Base-by-base conservation (phyloP, 2,329 filamentous ascomycete species). In the Onygenales sp. region DNA sequence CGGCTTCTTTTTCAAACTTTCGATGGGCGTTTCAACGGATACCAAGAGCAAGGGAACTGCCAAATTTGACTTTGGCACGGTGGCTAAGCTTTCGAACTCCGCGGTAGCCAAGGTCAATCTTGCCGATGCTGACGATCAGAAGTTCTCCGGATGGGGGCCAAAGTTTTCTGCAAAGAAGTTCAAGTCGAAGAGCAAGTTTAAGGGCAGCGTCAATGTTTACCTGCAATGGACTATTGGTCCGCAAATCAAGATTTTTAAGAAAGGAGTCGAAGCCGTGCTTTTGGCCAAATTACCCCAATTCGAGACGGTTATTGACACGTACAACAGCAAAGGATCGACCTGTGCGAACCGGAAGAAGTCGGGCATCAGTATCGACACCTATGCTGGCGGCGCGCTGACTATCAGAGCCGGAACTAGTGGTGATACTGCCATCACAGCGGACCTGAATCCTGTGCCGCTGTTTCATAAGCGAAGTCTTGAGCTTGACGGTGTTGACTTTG, bases 381-480 rank as follows among this genome's bases (percentile, higher is more conserved):
- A 50, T 50, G 41, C 44, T 14, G 52, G 52, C 10, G 52, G 52
- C 35, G 41, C 52, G n/a, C 27, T 54, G 8, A 43, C 45, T 5
- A 35, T 54, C 52, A 33, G 39, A 11, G 52, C 52, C n/a, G 52
- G 45, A 31, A 54, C 44, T 9, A 54, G 44, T 36, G 52, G 52
- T 11, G 52, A 54, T 43, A 32, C 41, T 17, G 45, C 36, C 6
- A 44, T 54, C 11, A 54, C 45, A 10, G 44, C 41, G 10, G 44
- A 42, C 27, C 35, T 54, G 31, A 54, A 54, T 27, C 17, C 35
- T 11, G 44, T 50, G 27, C 52, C 52, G 5, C 38, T 54, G 13
- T 27, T 51, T 13, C 21, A n/a, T 13, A 33, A 36, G 46, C 13
- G 46, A 36, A 33, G 21, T n/a, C 13, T n/a, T 32, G 13, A 13